Base-by-base conservation (phyloP, 2,329 filamentous ascomycete species). In the Blastomyces parvus region DNA sequence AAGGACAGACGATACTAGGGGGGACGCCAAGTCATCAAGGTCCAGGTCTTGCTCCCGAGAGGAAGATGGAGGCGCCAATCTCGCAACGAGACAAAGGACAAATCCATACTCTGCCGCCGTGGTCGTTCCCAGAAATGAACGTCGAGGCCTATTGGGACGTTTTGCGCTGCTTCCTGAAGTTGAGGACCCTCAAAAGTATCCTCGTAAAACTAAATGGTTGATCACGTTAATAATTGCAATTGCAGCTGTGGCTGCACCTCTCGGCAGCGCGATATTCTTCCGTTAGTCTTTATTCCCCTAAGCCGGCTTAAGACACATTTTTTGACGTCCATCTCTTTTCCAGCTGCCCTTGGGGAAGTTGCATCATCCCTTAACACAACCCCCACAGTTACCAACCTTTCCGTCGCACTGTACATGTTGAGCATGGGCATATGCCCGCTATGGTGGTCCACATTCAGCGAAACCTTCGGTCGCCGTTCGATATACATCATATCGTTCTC, bases 371-470 rank as follows among this genome's bases (percentile, higher is more conserved):
- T 94, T 53, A 67, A 86, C 67, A 81, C 86, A 14, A 82, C 83
- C 0, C 75, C 84, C 17, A 88, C 88, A 0, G 77, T 90, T 19
- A 85, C 87, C 62, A 95, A 94, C 73, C 71, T 94, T 63, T 87
- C 87, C 0, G 84, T 94, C 0, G 88, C 90, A 0, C 75, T 93
- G 63, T 94, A 92, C 73, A 91, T 94, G 89, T 80, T 94, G 4
- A 80, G 84, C 68, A 90, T 94, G 89, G 84, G 86, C 62, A 90
- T 94, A 55, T 93, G 91, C 68, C 90, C 90, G 0, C 80, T 95
- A 0, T 94, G 90, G 90, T 94, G 89, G 89, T 90, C 88, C 0
- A 87, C 87, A 1, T 91, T 94, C 70, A 90, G 88, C 9, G 90
- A 94, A 69, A 76, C 76, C 3, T 71, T 81, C 0, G 90, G 90